Base-by-base conservation (phyloP, 129 eudicot genomes). In the Daucus carota region DNA sequence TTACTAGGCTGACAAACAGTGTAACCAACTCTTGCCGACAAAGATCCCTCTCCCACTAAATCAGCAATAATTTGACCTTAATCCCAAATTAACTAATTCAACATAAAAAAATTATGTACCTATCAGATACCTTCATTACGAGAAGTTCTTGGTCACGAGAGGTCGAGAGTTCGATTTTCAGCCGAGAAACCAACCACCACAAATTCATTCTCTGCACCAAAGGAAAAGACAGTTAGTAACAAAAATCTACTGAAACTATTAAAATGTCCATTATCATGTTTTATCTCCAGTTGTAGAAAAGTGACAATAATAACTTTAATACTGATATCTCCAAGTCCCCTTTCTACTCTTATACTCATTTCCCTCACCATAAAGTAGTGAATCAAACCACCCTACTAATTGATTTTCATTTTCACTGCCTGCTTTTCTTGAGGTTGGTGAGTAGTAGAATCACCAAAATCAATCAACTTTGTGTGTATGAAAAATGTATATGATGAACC, bases 21-120 rank as follows among this genome's bases (percentile, higher is more conserved):
- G 42, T 38, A 75, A 38, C 46, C 75, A 79, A 70, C 24, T 79
- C 44, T 76, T 84, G 86, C 96, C 96, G 92, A 90, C 96, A 90
- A 72, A 76, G 79, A 81, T 79, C 75, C 79, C 65, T 79, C 75
- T 79, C 65, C 85, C 84, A 90, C 84, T 83, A 85, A 81, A 78
- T 73, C 65, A 63, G 87, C 81, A 83, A 83, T 9, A 80, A 76
- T 67, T 75, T 77, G 18, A 79, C 82, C 77, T 5, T 36, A 36
- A n/a, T 3, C 16, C n/a, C n/a, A n/a, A n/a, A n/a, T n/a, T n/a
- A n/a, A n/a, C n/a, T n/a, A n/a, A n/a, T n/a, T n/a, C n/a, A n/a
- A n/a, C n/a, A n/a, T n/a, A n/a, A n/a, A n/a, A n/a, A n/a, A n/a
- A n/a, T n/a, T n/a, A n/a, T n/a, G n/a, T n/a, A 62, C 32, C 38